Base-by-base conservation (phyloP, 2,329 filamentous ascomycete genomes). In the Ophiostoma pallidulum region DNA sequence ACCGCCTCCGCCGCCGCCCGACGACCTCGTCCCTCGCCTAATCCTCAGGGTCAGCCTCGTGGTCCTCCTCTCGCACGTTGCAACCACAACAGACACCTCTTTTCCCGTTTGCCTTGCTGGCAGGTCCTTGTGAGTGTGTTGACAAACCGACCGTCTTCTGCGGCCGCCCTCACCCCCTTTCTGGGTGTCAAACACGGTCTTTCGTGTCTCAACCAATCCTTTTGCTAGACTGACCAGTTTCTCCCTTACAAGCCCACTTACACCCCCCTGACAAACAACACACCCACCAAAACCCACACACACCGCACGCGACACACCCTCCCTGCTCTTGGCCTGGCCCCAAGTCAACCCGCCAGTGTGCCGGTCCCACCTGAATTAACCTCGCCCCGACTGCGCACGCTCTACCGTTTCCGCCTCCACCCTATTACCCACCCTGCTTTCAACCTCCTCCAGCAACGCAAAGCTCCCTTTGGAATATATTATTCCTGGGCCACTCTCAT, bases 1-100 rank as follows among this genome's bases (percentile, higher is more conserved):
- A n/a, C n/a, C n/a, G n/a, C n/a, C n/a, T n/a, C n/a, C n/a, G n/a
- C n/a, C 41, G 28, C 47, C 39, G 24, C 22, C 18, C 28, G 19
- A 18, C 42, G 26, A 45, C n/a, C 35, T 36, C 16, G 32, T 12
- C 41, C 14, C 20, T 14, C 36, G 18, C 26, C 18, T 13, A 4
- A 29, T 12, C 12, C 12, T 13, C 18, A 24, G 16, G 45, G 53
- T 56, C 54, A 56, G 54, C 54, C 54, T 56, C 53, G 54, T 53
- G 51, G 45, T 35, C 44, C 38, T 41, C 28, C 19, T 41, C 24
- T 28, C 14, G n/a, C 24, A 3, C 7, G 10, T 41, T 14, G 7
- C 10, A 9, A 19, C 14, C 19, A 22, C 24, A 10, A 5, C 10
- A 28, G 10, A 28, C 14, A 33, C 18, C 9, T 33, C n/a, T n/a